Conservation (phyloP, 495 filamentous ascomycete species). For the Hyaloscypha bicolor region DNA sequence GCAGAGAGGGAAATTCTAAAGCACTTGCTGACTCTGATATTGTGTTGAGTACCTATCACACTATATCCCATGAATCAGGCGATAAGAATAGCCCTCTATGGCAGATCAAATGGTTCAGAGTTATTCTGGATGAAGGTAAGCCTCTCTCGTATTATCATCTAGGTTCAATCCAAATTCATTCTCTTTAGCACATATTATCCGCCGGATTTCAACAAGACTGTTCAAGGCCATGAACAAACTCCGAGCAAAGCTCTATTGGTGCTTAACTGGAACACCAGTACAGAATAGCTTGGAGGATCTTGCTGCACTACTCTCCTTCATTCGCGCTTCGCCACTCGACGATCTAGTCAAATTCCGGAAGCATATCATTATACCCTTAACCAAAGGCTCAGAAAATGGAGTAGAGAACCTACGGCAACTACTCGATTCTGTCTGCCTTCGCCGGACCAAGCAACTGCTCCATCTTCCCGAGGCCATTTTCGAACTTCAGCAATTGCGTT, state of each 20-base stretch:
- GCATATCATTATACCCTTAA: constrained; percentile 34
- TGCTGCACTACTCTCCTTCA: constrained; percentile 47
- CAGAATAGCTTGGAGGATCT: constrained; percentile 55
- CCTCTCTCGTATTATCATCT: not conserved
- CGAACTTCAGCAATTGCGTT: not conserved
- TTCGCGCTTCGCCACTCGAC: constrained; percentile 43
- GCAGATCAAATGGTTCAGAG: constrained; percentile 71
- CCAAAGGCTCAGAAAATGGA: constrained; percentile 23
- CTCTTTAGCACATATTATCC: constrained; percentile 63
- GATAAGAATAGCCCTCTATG: constrained; percentile 53
- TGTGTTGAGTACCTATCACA: constrained; percentile 76
- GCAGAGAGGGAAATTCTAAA: constrained; percentile 50
- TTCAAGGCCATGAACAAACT: constrained; percentile 66
- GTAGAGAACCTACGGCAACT: constrained; percentile 39
- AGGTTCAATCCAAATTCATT: not conserved
- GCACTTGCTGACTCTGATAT: constrained; percentile 65
- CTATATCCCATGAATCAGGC: not conserved
- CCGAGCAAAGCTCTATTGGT: constrained; percentile 74
- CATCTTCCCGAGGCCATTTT: constrained; percentile 35
- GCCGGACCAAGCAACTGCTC: constrained; percentile 41
- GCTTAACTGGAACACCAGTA: constrained; percentile 78
- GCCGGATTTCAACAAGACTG: constrained; percentile 71
- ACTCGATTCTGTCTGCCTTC: constrained; percentile 41
- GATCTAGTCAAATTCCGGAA: constrained; percentile 34
- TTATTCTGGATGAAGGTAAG: constrained; percentile 84